Percentiles rank a stretch among this genome's conserved stretches.
Evolutionary conservation across 805 yeast genomes (phyloP).

Genomic region (Starmerella roubikii): DNA sequence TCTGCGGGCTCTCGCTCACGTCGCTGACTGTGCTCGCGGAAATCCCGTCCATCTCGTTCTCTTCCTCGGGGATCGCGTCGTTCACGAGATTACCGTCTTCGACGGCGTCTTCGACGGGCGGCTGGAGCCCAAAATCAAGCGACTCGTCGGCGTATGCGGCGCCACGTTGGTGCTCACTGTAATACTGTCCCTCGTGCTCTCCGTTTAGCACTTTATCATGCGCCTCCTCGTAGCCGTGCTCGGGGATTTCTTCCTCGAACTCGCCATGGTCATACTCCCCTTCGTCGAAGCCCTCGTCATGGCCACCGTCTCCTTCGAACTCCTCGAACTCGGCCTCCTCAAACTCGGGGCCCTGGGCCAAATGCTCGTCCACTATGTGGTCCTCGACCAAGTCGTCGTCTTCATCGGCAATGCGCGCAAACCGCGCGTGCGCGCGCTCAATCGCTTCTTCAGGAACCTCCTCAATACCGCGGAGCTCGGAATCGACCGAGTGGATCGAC

Average conservation of each 20-base stretch:
- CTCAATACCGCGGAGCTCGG: slow-evolving; percentile 18
- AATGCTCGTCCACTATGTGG: no score
- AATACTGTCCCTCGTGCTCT: no score
- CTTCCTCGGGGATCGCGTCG: background rate
- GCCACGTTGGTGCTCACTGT: no score
- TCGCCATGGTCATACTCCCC: no score
- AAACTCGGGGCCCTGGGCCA: no score
- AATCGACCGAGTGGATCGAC: slow-evolving; percentile 15
- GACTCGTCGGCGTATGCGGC: background rate
- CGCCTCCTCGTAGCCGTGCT: no score
- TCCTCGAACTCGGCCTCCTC: no score
- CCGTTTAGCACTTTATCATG: background rate
- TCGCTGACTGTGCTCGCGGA: slow-evolving; percentile 1
- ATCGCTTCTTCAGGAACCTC: slow-evolving; percentile 2
- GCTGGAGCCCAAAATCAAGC: background rate
- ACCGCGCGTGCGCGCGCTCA: slow-evolving; percentile 5
- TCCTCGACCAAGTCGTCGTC: no score
- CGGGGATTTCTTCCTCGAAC: no score
- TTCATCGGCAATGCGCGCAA: slow-evolving; percentile 1
- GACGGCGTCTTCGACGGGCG: background rate
- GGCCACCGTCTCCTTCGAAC: no score
- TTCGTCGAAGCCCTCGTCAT: no score
- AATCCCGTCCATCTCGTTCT: background rate
- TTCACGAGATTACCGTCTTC: background rate
- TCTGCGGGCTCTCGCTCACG: background rate